These are phyloP conservation scores for Voacanga thouarsii DNA, from an alignment of 257 asterid genomes.

Conservation along the genomic window DNA sequence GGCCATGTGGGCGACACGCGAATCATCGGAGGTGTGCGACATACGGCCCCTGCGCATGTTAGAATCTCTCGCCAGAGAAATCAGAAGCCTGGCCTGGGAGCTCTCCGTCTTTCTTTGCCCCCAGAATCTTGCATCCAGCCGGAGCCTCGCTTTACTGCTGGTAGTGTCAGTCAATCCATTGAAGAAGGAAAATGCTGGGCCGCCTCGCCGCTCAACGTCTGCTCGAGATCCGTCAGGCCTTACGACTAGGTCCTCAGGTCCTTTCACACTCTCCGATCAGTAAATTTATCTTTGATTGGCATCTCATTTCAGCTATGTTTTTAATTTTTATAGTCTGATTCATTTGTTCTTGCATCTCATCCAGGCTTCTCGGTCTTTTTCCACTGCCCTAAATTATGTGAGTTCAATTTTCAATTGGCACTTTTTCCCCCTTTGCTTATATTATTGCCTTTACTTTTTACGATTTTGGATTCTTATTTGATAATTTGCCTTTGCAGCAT, in stretches of 20 bases:
- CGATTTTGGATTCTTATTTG: neutral
- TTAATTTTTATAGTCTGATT: neutral
- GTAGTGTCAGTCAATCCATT: neutral
- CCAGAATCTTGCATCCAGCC: neutral
- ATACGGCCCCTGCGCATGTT: neutral
- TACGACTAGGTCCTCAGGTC: slow-evolving; percentile 73
- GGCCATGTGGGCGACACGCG: slow-evolving; percentile 17
- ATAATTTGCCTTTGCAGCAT: slow-evolving; percentile 47
- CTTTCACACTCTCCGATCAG: neutral
- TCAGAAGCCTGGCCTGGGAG: neutral
- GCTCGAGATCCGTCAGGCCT: slow-evolving; percentile 68
- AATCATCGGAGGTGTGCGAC: neutral
- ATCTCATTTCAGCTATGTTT: slow-evolving; percentile 3
- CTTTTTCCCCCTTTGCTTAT: neutral
- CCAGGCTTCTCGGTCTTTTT: slow-evolving; percentile 76
- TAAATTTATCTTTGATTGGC: neutral
- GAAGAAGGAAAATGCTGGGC: slow-evolving; percentile 54
- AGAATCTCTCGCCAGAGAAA: neutral
- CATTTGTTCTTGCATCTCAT: slow-evolving; percentile 8
- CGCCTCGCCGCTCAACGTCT: slow-evolving; percentile 73
- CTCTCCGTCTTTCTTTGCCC: neutral
- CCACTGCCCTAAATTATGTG: slow-evolving; percentile 87
- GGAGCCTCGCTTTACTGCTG: neutral
- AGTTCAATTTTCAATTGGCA: slow-evolving; percentile 25
- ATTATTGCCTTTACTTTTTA: neutral